phyloP scores from a whole-genome alignment of 78 protist genomes.

The Dictyostelium brefeldianum region DNA sequence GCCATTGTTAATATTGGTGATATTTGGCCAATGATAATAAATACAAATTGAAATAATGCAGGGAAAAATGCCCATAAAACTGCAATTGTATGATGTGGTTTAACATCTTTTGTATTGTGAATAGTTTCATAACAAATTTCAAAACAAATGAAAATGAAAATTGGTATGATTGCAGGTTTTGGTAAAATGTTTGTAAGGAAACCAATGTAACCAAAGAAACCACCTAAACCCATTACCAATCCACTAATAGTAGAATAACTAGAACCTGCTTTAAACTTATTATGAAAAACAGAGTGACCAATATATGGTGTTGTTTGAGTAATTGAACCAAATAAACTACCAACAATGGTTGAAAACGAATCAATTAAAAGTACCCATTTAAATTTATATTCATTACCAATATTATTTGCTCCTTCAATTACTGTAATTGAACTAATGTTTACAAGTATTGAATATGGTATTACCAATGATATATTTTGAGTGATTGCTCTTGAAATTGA shows the following conservation, averaged over 20 bases:
- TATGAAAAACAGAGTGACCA: conserved; percentile 61
- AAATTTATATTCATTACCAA: conserved; percentile 50
- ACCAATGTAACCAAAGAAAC: conserved; percentile 55
- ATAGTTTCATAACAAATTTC: conserved; percentile 62
- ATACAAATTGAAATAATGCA: conserved; percentile 65
- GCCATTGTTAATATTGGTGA: conserved; percentile 30
- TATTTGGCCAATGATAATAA: conserved; percentile 48
- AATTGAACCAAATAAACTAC: conserved; percentile 57
- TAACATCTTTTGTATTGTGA: conserved; percentile 20
- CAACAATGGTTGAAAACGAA: conserved; percentile 28
- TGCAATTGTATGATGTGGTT: conserved; percentile 46
- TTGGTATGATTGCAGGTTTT: conserved; percentile 74
- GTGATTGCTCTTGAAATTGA: conserved; percentile 16
- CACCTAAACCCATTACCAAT: conserved; percentile 63
- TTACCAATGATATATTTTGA: conserved; percentile 57
- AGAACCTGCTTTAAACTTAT: conserved; percentile 57
- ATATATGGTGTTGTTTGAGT: conserved; percentile 70
- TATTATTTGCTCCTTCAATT: conserved; percentile 24
- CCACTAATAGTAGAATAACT: conserved; percentile 65
- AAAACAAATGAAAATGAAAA: conserved; percentile 65
- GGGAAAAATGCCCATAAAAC: conserved; percentile 71
- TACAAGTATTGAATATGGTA: conserved; percentile 70
- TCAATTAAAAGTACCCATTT: conserved; percentile 36
- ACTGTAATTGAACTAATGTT: conserved; percentile 63
- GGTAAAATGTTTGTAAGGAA: conserved; percentile 51